phyloP scores from a whole-genome alignment of 108 stramenopile genomes.

The Skeletonema menzelii region DNA sequence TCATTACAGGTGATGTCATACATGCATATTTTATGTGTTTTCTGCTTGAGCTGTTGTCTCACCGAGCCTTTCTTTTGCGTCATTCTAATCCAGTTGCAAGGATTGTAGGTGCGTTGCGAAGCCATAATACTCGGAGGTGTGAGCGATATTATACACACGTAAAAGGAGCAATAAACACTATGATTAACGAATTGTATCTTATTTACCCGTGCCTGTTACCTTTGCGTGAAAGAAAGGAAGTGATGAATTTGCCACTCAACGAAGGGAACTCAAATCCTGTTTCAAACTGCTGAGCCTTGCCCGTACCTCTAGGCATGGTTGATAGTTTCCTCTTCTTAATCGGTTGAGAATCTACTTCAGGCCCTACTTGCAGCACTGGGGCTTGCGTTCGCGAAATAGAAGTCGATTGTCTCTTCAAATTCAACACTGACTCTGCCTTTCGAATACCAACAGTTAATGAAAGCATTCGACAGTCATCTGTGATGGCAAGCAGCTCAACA shows the following conservation, averaged over 20 bases:
- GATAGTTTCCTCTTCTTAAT: slow-evolving; percentile 39
- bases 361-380: slow-evolving; percentile 23
- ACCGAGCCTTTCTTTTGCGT: not conserved
- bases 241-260: slow-evolving; percentile 58
- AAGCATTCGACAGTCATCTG: slow-evolving; percentile 31
- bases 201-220: slow-evolving; percentile 5
- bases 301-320: slow-evolving; percentile 17
- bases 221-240: slow-evolving; percentile 52
- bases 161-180: not conserved
- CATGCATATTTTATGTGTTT: not conserved
- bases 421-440: not conserved
- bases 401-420: not conserved
- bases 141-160: not conserved
- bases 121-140: slow-evolving; percentile 23
- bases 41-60: not conserved
- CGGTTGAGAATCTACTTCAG: slow-evolving; percentile 5
- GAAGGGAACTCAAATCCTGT: slow-evolving; percentile 56
- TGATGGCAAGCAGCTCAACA: slow-evolving; percentile 34
- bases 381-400: slow-evolving; percentile 26
- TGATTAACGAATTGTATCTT: not conserved
- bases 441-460: slow-evolving; percentile 18
- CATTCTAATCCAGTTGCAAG: slow-evolving; percentile 39
- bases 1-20: slow-evolving; percentile 49
- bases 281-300: slow-evolving; percentile 2
- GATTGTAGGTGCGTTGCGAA: slow-evolving; percentile 80